Conservation (phyloP, 73 alveolate genomes). For the Breviolum minutum region DNA sequence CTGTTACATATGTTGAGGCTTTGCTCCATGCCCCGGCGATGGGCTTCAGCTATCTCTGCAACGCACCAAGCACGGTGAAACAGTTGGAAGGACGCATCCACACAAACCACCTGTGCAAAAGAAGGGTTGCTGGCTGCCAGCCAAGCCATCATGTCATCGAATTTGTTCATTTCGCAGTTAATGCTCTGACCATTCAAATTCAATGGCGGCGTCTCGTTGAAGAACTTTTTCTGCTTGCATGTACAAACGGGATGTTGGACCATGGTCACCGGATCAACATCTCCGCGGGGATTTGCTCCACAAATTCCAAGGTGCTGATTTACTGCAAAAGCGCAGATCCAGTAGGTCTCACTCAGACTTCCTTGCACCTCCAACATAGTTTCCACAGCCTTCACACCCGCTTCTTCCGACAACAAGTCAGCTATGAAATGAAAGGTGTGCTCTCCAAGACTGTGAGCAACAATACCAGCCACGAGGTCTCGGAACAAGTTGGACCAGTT, state of each 20-base stretch:
- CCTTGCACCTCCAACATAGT: neutral
- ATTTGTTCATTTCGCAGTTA: constrained; percentile 34
- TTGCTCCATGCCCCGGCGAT: constrained; percentile 9
- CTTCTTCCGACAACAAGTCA: neutral
- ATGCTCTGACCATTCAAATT: neutral
- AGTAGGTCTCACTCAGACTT: neutral
- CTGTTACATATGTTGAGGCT: neutral
- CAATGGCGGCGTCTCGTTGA: constrained; percentile 30
- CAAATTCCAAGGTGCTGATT: constrained; percentile 22
- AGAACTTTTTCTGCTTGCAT: neutral
- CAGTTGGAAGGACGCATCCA: neutral
- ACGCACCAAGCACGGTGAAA: constrained; percentile 28
- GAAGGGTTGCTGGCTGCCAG: neutral
- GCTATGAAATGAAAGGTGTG: neutral
- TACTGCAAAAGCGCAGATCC: constrained; percentile 38
- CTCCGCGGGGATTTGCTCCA: neutral
- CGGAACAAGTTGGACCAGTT: constrained; percentile 42
- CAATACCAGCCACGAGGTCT: neutral
- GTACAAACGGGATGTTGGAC: neutral
- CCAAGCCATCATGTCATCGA: constrained; percentile 24
- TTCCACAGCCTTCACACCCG: neutral
- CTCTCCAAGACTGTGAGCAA: neutral
- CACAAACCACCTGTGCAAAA: constrained; percentile 10
- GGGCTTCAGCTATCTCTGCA: constrained; percentile 23
- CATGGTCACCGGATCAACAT: constrained; percentile 4